Evolutionary conservation across 306 rosid genomes (phyloP).

Genomic region (Parietaria judaica): DNA sequence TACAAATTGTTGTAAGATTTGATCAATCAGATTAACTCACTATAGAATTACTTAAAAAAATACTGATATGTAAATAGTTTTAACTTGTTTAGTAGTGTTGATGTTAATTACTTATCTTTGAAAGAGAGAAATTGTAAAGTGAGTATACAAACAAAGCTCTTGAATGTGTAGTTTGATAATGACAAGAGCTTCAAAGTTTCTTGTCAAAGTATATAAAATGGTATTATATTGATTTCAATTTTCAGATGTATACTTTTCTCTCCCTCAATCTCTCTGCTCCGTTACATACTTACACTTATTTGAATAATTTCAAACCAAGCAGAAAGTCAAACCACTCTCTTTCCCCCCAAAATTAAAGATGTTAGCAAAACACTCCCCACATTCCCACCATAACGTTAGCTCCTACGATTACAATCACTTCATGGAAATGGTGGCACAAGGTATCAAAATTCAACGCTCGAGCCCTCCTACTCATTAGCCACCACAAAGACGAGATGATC

Average conservation of each 20-base stretch:
- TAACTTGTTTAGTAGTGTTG: too few relatives aligned
- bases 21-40: too few relatives aligned
- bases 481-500: conserved; percentile 61
- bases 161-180: too few relatives aligned
- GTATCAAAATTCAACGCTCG: neutral
- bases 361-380: neutral
- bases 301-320: conserved; percentile 1
- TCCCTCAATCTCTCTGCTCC: neutral
- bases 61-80: too few relatives aligned
- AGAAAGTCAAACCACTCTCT: neutral
- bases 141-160: too few relatives aligned
- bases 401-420: neutral
- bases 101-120: too few relatives aligned
- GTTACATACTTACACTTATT: neutral
- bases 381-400: neutral
- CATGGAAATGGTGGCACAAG: neutral
- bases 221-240: neutral
- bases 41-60: too few relatives aligned
- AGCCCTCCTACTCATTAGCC: conserved; percentile 8
- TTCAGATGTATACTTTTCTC: neutral
- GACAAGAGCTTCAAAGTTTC: too few relatives aligned
- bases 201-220: neutral
- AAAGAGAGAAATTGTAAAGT: too few relatives aligned
- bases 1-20: too few relatives aligned
- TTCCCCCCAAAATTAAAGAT: neutral